Conservation (phyloP, 1,284 basidiomycete genomes). For the Agroathelia rolfsii region DNA sequence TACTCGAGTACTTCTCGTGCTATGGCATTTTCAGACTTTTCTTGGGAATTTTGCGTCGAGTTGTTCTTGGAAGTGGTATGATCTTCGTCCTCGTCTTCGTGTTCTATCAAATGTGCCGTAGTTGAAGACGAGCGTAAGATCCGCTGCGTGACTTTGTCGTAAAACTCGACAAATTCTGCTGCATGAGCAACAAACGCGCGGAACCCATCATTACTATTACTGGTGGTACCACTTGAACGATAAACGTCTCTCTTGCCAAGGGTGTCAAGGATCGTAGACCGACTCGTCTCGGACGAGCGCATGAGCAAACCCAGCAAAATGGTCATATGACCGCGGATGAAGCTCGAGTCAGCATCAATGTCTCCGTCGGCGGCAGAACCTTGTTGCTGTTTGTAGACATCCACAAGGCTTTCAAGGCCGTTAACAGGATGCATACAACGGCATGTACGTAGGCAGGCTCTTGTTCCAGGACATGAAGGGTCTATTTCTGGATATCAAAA, state of each 20-base stretch:
- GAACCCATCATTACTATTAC: too few species aligned
- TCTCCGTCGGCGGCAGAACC: constrained; percentile 16
- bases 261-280: constrained; percentile 29
- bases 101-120: constrained; percentile 17
- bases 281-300: constrained; percentile 33
- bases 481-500: constrained; percentile 33
- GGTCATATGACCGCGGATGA: constrained; percentile 59
- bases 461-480: constrained; percentile 35
- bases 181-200: constrained; percentile 41
- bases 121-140: constrained; percentile 20
- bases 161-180: constrained; percentile 47
- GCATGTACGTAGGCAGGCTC: constrained; percentile 38
- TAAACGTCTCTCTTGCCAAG: constrained; percentile 29
- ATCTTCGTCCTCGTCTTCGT: constrained; percentile 14
- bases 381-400: constrained; percentile 29
- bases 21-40: neutral
- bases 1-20: neutral
- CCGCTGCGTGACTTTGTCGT: constrained; percentile 22
- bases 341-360: constrained; percentile 26
- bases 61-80: constrained; percentile 6
- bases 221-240: too few species aligned
- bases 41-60: neutral
- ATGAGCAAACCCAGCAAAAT: constrained; percentile 66
- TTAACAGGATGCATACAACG: constrained; percentile 32
- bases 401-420: constrained; percentile 36